phyloP scores from a whole-genome alignment of 768 basidiomycete species.

The Lentinula aciculospora region DNA sequence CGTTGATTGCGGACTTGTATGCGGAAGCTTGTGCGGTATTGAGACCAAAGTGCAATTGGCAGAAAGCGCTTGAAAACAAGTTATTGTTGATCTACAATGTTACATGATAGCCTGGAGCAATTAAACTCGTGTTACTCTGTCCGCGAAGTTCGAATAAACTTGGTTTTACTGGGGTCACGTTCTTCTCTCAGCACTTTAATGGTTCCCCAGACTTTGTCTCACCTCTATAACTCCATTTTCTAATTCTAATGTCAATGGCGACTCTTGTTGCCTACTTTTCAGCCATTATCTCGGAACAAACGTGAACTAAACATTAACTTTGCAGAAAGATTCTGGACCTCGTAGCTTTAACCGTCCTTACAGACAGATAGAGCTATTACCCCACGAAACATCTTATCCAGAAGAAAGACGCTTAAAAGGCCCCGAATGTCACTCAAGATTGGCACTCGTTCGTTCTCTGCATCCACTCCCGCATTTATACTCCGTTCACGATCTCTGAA shows the following conservation, averaged over 20 bases:
- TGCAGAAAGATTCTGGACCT: not conserved
- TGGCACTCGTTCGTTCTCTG: not conserved
- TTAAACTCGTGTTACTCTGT: no score
- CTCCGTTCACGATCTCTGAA: not conserved
- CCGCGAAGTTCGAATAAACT: not conserved
- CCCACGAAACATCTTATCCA: not conserved
- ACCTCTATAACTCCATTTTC: not conserved
- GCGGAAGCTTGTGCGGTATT: no score
- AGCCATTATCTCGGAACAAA: not conserved
- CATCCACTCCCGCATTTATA: not conserved
- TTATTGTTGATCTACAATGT: no score
- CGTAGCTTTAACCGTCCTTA: not conserved
- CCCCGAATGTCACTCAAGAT: not conserved
- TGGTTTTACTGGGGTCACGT: not conserved
- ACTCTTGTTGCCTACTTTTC: not conserved
- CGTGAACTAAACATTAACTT: no score
- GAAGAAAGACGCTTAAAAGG: not conserved
- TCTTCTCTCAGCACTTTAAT: not conserved
- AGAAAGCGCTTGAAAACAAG: no score
- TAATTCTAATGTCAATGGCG: not conserved
- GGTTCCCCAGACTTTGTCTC: not conserved
- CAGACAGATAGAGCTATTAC: not conserved
- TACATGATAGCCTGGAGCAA: no score
- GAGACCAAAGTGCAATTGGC: no score
- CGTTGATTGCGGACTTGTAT: no score